Base-by-base conservation (phyloP, 1,284 basidiomycete species). In the Trichosporon inkin region DNA sequence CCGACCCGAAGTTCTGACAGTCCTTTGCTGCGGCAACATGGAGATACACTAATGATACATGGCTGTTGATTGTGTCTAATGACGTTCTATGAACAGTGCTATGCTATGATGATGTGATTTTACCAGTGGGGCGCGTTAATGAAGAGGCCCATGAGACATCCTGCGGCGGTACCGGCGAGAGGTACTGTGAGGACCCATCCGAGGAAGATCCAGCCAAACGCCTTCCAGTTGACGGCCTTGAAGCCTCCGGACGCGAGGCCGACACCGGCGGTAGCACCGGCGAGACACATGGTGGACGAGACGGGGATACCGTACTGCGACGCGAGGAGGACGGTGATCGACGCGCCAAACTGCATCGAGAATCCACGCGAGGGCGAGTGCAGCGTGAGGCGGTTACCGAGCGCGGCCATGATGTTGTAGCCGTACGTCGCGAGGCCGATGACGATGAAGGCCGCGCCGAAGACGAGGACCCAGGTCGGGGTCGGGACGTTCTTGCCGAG, bases 361-460 rank as follows among this genome's bases (percentile, higher is more conserved):
- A 80, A 80, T 10, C 81, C 81, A 51, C 81, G 76, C 6, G 78
- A 79, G 2, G 80, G 81, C 4, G 79, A 80, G 63, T 75, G 71
- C 49, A 80, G 73, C 11, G 80, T 81, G 62, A 81, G 71, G 34
- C 74, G 71, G 76, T 81, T 81, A 19, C 80, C 80, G 65, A 81
- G 72, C 10, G 78, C 74, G 10, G 65, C 60, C 73, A 78, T 75
- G 62, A 75, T 75, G 62, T 77, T 75, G 66, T 71, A 73, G 19
- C 76, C 76, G 67, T 79, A 80, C 0, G 77, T 79, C 2, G 77
- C 78, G n/a, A 81, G 73, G 61, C 81, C 81, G 59, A 81, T 66
- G 57, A 81, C 79, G 37, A 82, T 68, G 38, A 73, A 63, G 16
- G 65, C 64, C 24, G 70, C 80, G 37, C 78, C 77, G 57, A 75